phyloP scores from a whole-genome alignment of 139 green algal genomes.

The Zygnema circumcarinatum region DNA sequence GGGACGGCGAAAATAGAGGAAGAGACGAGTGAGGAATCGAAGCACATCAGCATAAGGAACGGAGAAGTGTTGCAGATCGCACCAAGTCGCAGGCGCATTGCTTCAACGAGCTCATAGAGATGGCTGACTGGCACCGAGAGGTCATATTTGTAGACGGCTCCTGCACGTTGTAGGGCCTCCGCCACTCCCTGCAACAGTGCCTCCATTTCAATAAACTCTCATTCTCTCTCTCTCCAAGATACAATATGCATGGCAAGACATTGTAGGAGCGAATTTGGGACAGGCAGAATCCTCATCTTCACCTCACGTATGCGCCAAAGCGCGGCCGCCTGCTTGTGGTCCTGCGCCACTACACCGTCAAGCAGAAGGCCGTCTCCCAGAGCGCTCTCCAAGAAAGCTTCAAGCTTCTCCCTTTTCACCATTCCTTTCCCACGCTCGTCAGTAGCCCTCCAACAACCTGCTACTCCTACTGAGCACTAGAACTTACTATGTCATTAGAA shows the following conservation, averaged over 20 bases:
- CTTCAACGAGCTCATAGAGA: slow-evolving; percentile 88
- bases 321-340: slow-evolving; percentile 70
- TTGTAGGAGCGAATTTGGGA: no score
- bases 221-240: neutral
- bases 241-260: no score
- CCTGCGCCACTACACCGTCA: slow-evolving; percentile 72
- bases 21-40: no score
- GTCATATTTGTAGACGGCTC: slow-evolving; percentile 90
- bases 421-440: neutral
- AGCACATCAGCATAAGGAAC: no score
- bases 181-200: slow-evolving; percentile 65
- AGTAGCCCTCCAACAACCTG: neutral
- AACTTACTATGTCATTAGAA: slow-evolving; percentile 14
- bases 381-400: slow-evolving; percentile 54
- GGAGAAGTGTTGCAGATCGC: no score
- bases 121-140: slow-evolving; percentile 63
- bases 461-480: no score
- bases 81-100: slow-evolving; percentile 64
- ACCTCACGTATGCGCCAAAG: slow-evolving; percentile 92
- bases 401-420: slow-evolving; percentile 39
- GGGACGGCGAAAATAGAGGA: no score
- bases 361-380: slow-evolving; percentile 53
- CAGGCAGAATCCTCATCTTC: no score
- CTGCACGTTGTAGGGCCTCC: slow-evolving; percentile 74
- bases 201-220: neutral